Evolutionary conservation across 2,329 filamentous ascomycete species (phyloP).

Genomic region (Microcyclosporella mali): DNA sequence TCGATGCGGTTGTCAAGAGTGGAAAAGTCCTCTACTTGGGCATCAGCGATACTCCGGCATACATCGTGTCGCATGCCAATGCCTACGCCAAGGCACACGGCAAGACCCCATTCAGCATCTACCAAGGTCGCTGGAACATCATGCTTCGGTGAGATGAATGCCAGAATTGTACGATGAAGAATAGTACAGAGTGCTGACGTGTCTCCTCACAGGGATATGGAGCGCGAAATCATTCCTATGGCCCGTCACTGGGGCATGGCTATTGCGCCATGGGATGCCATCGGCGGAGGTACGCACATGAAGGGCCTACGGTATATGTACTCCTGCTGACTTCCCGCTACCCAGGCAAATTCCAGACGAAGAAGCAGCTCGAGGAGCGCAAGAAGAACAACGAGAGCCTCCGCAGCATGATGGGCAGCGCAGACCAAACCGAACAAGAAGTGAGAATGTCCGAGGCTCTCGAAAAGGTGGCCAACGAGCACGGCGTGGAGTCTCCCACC

Average conservation of each 20-base stretch:
- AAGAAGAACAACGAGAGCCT: slow-evolving; percentile 33
- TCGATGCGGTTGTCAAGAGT: slow-evolving; percentile 37
- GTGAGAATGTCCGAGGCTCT: slow-evolving; percentile 51
- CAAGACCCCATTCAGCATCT: slow-evolving; percentile 33
- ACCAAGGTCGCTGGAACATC: slow-evolving; percentile 38
- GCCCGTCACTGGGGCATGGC: slow-evolving; percentile 38
- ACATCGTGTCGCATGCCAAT: slow-evolving; percentile 37
- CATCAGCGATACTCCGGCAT: slow-evolving; percentile 40
- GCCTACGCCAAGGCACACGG: slow-evolving; percentile 35
- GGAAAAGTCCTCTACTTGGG: slow-evolving; percentile 43
- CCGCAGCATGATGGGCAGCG: slow-evolving; percentile 20
- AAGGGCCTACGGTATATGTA: too few species aligned
- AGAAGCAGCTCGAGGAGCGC: slow-evolving; percentile 42
- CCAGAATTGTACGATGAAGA: too few species aligned
- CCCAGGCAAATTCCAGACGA: slow-evolving; percentile 36
- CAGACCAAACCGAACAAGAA: slow-evolving; percentile 40
- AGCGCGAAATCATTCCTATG: slow-evolving; percentile 44
- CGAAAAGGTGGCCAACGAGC: slow-evolving; percentile 52
- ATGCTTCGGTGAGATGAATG: slow-evolving; percentile 26
- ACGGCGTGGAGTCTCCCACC: slow-evolving; percentile 38
- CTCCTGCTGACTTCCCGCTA: too few species aligned
- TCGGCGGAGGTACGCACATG: slow-evolving; percentile 6
- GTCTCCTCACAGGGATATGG: slow-evolving; percentile 36
- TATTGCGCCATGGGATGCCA: slow-evolving; percentile 52
- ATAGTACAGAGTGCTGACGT: too few species aligned